Conservation (phyloP, 805 yeast genomes). For the Hanseniaspora thailandica region DNA sequence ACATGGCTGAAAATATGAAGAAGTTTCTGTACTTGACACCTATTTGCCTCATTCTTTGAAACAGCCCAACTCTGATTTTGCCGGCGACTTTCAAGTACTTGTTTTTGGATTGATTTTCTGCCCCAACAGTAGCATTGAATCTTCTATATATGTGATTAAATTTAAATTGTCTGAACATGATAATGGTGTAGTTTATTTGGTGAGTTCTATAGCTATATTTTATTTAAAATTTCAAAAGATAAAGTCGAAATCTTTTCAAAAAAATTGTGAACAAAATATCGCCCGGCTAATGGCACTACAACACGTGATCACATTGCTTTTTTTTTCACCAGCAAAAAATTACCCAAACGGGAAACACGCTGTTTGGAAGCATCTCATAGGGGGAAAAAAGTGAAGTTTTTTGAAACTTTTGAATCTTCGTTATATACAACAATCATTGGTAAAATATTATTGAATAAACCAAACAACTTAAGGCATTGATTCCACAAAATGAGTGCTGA, state of each 20-base stretch:
- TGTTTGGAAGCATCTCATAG: too few species aligned
- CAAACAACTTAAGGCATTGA: not conserved
- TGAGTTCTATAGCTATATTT: not conserved
- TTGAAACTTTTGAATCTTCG: too few species aligned
- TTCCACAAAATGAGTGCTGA: not conserved
- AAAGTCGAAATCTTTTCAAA: too few species aligned
- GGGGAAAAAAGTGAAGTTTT: too few species aligned
- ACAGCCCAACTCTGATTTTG: conserved; percentile 15
- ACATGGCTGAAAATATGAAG: conserved; percentile 37
- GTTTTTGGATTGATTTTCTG: conserved; percentile 12
- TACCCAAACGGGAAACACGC: not conserved
- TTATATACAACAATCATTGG: too few species aligned
- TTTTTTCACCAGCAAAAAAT: not conserved
- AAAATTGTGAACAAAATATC: too few species aligned
- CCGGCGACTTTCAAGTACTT: conserved; percentile 25
- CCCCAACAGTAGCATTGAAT: not conserved
- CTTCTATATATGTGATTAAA: not conserved
- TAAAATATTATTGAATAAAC: not conserved
- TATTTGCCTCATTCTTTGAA: not conserved
- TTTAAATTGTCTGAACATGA: not conserved
- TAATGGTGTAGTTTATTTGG: too few species aligned
- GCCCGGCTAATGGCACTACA: too few species aligned
- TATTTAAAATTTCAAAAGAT: not conserved
- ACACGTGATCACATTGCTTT: conserved; percentile 8
- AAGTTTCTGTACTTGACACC: conserved; percentile 17